phyloP scores from a whole-genome alignment of 1,284 basidiomycete genomes.

The Apiotrichum laibachii region DNA sequence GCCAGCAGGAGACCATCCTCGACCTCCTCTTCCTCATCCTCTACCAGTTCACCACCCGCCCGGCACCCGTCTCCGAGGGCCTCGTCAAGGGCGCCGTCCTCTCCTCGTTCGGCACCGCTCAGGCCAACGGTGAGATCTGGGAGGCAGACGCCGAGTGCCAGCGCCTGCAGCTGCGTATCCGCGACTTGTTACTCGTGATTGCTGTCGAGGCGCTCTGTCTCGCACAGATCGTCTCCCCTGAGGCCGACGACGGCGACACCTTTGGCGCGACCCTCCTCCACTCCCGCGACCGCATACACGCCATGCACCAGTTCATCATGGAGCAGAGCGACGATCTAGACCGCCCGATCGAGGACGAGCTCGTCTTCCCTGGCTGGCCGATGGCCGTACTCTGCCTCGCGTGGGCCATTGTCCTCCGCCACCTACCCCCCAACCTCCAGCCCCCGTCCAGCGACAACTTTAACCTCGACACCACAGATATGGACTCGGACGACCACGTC shows the following conservation, averaged over 20 bases:
- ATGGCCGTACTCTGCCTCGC: conserved; percentile 44
- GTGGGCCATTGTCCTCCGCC: conserved; percentile 43
- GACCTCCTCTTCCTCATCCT: conserved; percentile 42
- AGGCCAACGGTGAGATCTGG: conserved; percentile 44
- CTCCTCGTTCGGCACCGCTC: conserved; percentile 40
- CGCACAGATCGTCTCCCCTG: conserved; percentile 32
- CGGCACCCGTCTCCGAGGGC: conserved; percentile 38
- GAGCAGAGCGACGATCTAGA: conserved; percentile 33
- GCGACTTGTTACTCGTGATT: conserved; percentile 40
- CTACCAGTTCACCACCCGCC: conserved; percentile 33
- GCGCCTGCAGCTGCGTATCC: conserved; percentile 29
- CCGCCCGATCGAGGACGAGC: conserved; percentile 8
- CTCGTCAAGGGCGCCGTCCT: conserved; percentile 36
- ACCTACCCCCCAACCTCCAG: conserved; percentile 25
- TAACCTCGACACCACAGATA: conserved; percentile 21
- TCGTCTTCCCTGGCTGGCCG: conserved; percentile 29
- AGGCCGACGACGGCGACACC: conserved; percentile 16
- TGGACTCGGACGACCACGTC: conserved; percentile 17
- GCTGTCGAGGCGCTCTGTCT: conserved; percentile 40
- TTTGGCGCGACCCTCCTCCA: conserved; percentile 31
- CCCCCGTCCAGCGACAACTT: conserved; percentile 26
- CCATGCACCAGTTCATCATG: conserved; percentile 36
- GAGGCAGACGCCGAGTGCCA: conserved; percentile 32
- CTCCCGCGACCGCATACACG: conserved; percentile 30
- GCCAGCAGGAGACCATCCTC: conserved; percentile 37